Conservation (phyloP, 2,329 filamentous ascomycete species). For the Gaeumannomyces tritici region DNA sequence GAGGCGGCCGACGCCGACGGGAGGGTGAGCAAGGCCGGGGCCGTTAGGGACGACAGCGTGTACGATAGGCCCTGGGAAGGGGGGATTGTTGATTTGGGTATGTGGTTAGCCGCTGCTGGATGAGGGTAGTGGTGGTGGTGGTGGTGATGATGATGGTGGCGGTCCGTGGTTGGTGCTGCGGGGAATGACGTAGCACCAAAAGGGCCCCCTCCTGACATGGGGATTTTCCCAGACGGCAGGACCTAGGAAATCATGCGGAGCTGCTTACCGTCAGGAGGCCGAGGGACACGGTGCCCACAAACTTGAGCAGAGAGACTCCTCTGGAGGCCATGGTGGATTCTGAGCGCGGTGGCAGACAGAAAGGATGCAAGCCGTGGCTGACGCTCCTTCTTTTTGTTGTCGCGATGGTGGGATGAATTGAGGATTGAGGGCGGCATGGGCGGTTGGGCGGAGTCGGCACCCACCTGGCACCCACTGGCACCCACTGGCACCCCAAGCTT, state of each 20-base stretch:
- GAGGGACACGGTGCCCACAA: constrained; percentile 82
- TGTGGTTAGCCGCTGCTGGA: neutral
- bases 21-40: constrained; percentile 73
- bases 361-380: neutral
- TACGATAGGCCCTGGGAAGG: constrained; percentile 71
- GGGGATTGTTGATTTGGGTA: neutral
- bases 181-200: constrained; percentile 1
- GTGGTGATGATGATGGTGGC: neutral
- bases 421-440: too few relatives aligned
- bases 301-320: constrained; percentile 74
- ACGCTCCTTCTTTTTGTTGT: neutral
- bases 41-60: constrained; percentile 65
- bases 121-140: neutral
- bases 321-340: constrained; percentile 48
- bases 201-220: too few relatives aligned
- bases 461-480: too few relatives aligned
- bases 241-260: neutral
- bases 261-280: constrained; percentile 74
- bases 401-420: neutral
- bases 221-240: too few relatives aligned
- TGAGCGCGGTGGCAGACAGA: neutral
- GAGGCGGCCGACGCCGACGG: constrained; percentile 64
- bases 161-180: neutral
- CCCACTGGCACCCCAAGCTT: too few relatives aligned
- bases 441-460: too few relatives aligned